Evolutionary conservation across 192 early-diverging fungal genomes (phyloP).

Genomic region (Backusella australiensis): DNA sequence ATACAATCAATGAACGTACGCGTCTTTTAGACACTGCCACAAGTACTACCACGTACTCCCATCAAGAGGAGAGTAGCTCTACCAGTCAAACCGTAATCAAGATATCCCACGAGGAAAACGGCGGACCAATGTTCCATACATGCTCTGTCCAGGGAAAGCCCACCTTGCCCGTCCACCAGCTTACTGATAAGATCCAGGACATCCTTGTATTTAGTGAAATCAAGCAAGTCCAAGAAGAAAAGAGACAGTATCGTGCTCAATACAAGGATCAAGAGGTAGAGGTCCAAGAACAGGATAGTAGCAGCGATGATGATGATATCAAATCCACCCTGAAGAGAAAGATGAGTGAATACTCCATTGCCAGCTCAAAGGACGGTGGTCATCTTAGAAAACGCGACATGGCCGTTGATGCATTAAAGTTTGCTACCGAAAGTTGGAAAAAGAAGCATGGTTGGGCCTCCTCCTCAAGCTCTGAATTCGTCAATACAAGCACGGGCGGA

Average conservation of each 20-base stretch:
- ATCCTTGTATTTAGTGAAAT: conserved; percentile 18
- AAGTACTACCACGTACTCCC: neutral
- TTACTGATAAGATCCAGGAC: conserved; percentile 23
- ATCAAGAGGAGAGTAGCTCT: neutral
- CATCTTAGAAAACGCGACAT: conserved; percentile 1
- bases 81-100: neutral
- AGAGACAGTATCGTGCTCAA: neutral
- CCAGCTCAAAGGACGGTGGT: neutral
- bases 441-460: conserved; percentile 11
- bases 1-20: conserved; percentile 8
- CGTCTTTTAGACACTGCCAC: conserved; percentile 1
- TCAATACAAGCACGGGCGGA: neutral
- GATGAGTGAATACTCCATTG: conserved; percentile 1
- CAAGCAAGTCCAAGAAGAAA: conserved; percentile 2
- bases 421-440: conserved; percentile 8
- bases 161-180: neutral
- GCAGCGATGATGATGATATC: conserved; percentile 3
- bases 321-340: neutral
- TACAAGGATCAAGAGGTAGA: neutral
- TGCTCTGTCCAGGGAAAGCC: neutral
- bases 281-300: neutral
- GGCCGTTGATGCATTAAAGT: conserved; percentile 8
- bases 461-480: neutral
- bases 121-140: neutral
- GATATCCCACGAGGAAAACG: neutral